Evolutionary conservation across 306 rosid genomes (phyloP).

Genomic region (Spatholobus suberectus): DNA sequence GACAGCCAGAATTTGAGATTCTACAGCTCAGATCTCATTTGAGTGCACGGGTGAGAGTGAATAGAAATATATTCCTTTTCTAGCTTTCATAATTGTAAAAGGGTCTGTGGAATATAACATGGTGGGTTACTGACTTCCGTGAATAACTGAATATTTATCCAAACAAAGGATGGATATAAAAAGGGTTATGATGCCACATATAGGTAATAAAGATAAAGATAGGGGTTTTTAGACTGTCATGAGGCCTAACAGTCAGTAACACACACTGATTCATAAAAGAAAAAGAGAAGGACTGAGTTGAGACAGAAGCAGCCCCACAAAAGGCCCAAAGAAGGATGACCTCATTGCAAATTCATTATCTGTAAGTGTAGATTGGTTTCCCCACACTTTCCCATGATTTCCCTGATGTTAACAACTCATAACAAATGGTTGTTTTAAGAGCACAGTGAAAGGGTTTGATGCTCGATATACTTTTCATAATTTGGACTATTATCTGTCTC

Average conservation of each 20-base stretch:
- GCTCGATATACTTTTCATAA: conserved; percentile 36
- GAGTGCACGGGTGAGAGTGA: conserved; percentile 28
- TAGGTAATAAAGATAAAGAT: conserved; percentile 48
- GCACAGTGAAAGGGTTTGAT: conserved; percentile 42
- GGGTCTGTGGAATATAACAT: conserved; percentile 32
- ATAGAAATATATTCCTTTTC: conserved; percentile 8
- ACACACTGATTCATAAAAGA: conserved; percentile 41
- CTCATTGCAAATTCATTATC: conserved; percentile 50
- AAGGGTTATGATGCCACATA: conserved; percentile 46
- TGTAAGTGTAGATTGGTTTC: conserved; percentile 39
- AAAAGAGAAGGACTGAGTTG: conserved; percentile 12
- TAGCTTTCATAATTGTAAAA: conserved; percentile 32
- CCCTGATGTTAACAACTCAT: conserved; percentile 49
- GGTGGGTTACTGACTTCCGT: conserved; percentile 46
- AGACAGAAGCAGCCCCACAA: conserved; percentile 36
- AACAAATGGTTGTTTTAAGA: conserved; percentile 52
- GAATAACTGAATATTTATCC: conserved; percentile 51
- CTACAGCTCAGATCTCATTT: conserved; percentile 20
- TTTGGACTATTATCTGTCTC: conserved; percentile 42
- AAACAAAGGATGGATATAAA: conserved; percentile 43
- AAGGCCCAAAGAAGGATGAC: conserved; percentile 47
- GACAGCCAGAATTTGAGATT: conserved; percentile 39
- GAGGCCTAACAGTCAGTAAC: conserved; percentile 46
- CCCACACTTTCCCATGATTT: conserved; percentile 48
- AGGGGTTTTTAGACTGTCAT: conserved; percentile 41